Conservation (phyloP, 2,329 filamentous ascomycete genomes). For the Trichoderma koningiopsis region DNA sequence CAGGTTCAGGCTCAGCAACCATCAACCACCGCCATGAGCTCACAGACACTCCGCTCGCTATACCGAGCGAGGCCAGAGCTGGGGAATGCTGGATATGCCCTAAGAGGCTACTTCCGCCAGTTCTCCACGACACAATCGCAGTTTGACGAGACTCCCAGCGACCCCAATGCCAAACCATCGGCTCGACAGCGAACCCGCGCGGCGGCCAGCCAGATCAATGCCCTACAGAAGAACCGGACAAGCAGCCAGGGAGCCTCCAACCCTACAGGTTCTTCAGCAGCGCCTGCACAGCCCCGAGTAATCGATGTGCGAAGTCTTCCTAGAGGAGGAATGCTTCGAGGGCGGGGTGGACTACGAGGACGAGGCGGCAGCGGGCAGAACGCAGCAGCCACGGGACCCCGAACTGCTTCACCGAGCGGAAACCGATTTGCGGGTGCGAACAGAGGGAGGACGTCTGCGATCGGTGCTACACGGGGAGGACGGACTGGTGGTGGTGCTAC, state of each 20-base stretch:
- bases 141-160: slow-evolving; percentile 34
- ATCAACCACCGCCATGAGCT: slow-evolving; percentile 39
- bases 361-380: slow-evolving; percentile 23
- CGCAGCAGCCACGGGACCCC: background rate
- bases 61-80: slow-evolving; percentile 41
- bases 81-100: slow-evolving; percentile 36
- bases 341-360: slow-evolving; percentile 34
- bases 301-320: slow-evolving; percentile 46
- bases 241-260: slow-evolving; percentile 2
- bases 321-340: slow-evolving; percentile 33
- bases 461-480: slow-evolving; percentile 31
- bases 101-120: slow-evolving; percentile 40
- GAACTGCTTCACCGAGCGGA: slow-evolving; percentile 20
- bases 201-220: slow-evolving; percentile 41
- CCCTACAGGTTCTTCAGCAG: slow-evolving; percentile 7
- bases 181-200: slow-evolving; percentile 38
- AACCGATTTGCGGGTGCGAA: slow-evolving; percentile 29
- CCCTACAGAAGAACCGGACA: slow-evolving; percentile 34
- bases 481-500: slow-evolving; percentile 23
- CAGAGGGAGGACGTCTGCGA: slow-evolving; percentile 19
- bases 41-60: slow-evolving; percentile 43
- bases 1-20: background rate
- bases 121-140: slow-evolving; percentile 45
- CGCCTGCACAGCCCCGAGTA: slow-evolving; percentile 37
- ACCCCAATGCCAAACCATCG: slow-evolving; percentile 27